Conservation (phyloP, 176 grass and related monocot genomes). For the Poa annua region DNA sequence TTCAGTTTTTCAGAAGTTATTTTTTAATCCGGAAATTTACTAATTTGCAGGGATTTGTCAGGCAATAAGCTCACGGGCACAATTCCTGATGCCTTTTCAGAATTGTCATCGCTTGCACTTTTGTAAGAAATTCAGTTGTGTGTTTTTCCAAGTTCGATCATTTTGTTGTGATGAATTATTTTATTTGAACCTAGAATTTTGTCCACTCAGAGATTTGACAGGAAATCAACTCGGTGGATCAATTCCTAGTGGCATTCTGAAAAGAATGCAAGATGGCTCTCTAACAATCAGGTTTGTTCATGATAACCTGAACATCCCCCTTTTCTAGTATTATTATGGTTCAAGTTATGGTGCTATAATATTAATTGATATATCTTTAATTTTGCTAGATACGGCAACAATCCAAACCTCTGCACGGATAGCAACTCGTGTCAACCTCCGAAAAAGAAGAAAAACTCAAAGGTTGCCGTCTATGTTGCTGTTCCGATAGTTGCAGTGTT, state of each 20-base stretch:
- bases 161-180: not conserved
- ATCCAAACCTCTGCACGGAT: slow-evolving; percentile 47
- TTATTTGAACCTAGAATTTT: not conserved
- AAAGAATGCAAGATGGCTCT: slow-evolving; percentile 48
- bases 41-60: slow-evolving; percentile 59
- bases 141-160: not conserved
- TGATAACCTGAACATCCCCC: not conserved
- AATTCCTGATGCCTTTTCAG: slow-evolving; percentile 59
- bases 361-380: too few species aligned
- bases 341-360: not conserved
- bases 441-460: slow-evolving; percentile 35
- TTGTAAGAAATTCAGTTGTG: slow-evolving; percentile 45
- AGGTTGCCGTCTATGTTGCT: slow-evolving; percentile 40
- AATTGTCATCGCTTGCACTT: slow-evolving; percentile 42
- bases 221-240: slow-evolving; percentile 49
- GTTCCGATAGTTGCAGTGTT: slow-evolving; percentile 23
- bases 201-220: slow-evolving; percentile 61
- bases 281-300: slow-evolving; percentile 53
- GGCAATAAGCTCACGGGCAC: slow-evolving; percentile 63
- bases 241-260: slow-evolving; percentile 52
- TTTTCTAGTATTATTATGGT: not conserved
- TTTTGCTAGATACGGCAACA: slow-evolving; percentile 31
- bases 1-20: not conserved
- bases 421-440: slow-evolving; percentile 29
- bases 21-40: not conserved